These are phyloP conservation scores for Taphrina flavorubra DNA, from an alignment of 1,139 yeast species.

Conservation along the genomic window DNA sequence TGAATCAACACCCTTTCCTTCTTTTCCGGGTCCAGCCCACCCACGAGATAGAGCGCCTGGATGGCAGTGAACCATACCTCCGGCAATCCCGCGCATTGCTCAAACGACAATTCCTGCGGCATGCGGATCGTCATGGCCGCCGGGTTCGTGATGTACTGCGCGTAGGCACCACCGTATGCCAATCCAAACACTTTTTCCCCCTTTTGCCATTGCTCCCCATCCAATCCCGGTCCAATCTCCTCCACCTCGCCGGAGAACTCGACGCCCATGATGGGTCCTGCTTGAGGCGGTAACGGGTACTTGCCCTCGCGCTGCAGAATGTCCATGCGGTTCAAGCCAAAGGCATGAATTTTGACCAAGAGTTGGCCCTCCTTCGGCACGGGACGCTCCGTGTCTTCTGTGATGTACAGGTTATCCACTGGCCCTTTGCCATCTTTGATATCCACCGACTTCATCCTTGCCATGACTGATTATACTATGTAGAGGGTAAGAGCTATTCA, in stretches of 20 bases:
- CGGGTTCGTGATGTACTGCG: slow-evolving; percentile 51
- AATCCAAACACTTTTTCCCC: slow-evolving; percentile 54
- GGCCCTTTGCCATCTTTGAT: slow-evolving; percentile 49
- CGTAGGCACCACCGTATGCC: slow-evolving; percentile 53
- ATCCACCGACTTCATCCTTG: slow-evolving; percentile 49
- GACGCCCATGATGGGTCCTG: slow-evolving; percentile 51
- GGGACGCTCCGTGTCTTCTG: slow-evolving; percentile 47
- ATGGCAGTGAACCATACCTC: slow-evolving; percentile 54
- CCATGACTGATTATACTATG: not conserved
- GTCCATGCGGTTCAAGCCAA: slow-evolving; percentile 53
- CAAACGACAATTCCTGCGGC: slow-evolving; percentile 48
- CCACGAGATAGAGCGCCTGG: slow-evolving; percentile 48
- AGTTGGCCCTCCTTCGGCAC: slow-evolving; percentile 47
- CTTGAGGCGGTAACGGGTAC: slow-evolving; percentile 51
- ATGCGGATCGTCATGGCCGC: slow-evolving; percentile 48
- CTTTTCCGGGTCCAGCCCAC: slow-evolving; percentile 49
- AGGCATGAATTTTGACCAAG: slow-evolving; percentile 50
- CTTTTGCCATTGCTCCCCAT: slow-evolving; percentile 46
- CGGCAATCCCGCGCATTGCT: slow-evolving; percentile 52
- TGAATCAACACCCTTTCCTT: slow-evolving; percentile 50
- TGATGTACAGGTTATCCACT: slow-evolving; percentile 46
- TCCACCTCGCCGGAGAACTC: slow-evolving; percentile 52
- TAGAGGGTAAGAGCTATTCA: not conserved
- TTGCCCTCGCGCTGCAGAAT: slow-evolving; percentile 49
- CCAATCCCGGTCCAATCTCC: slow-evolving; percentile 44